phyloP scores from a whole-genome alignment of 2,329 filamentous ascomycete species.

The Elsinoe arachidis region DNA sequence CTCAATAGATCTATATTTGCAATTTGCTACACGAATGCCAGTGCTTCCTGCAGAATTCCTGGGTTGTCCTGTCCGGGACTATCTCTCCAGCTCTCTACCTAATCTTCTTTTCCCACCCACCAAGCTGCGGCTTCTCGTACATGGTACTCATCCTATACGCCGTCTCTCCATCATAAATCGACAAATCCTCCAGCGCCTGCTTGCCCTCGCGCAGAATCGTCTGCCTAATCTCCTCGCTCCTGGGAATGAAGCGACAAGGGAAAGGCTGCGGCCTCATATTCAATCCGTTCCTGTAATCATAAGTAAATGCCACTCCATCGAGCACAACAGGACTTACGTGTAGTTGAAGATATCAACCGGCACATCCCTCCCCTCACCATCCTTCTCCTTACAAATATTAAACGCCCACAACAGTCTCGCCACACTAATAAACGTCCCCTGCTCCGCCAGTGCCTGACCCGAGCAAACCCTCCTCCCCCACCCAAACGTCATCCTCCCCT shows the following conservation, averaged over 20 bases:
- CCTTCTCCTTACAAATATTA: conserved; percentile 37
- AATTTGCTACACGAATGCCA: too few relatives aligned
- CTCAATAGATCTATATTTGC: background rate
- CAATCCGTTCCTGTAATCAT: conserved; percentile 47
- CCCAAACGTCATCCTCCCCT: conserved; percentile 47
- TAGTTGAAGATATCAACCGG: conserved; percentile 51
- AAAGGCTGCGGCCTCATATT: conserved; percentile 52
- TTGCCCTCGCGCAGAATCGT: conserved; percentile 46
- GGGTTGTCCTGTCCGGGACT: too few relatives aligned
- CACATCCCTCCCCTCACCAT: conserved; percentile 37
- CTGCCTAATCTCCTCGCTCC: conserved; percentile 40
- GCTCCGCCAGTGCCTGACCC: conserved; percentile 49
- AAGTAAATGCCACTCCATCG: too few relatives aligned
- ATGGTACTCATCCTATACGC: conserved; percentile 50
- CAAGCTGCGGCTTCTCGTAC: conserved; percentile 26
- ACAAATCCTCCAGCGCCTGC: conserved; percentile 44
- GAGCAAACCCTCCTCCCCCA: conserved; percentile 49
- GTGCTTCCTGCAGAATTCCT: background rate
- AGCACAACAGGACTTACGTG: too few relatives aligned
- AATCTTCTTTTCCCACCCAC: conserved; percentile 7
- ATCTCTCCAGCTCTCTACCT: background rate
- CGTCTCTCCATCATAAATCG: conserved; percentile 48
- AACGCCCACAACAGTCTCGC: conserved; percentile 52
- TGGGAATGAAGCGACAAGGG: conserved; percentile 44
- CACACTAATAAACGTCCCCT: conserved; percentile 52